Conservation (phyloP, 2,329 filamentous ascomycete species). For the Exophiala aquamarina region DNA sequence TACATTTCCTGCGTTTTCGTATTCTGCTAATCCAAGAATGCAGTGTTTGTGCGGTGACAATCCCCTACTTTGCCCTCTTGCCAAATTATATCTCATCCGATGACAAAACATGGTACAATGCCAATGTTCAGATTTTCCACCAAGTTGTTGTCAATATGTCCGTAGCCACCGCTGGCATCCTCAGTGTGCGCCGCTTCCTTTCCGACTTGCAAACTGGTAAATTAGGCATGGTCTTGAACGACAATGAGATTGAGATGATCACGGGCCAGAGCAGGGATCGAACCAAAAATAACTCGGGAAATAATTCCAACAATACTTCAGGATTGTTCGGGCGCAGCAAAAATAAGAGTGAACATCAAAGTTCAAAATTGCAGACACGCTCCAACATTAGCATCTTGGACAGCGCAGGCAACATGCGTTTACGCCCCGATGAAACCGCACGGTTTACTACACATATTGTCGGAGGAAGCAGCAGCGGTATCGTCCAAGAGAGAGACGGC, state of each 20-base stretch:
- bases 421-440: constrained; percentile 1
- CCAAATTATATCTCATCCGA: neutral
- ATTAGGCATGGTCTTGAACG: neutral
- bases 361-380: neutral
- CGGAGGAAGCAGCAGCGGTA: neutral
- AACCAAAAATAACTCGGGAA: neutral
- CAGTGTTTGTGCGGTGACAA: constrained; percentile 2
- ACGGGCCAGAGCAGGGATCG: no score
- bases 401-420: neutral
- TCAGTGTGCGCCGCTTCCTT: neutral
- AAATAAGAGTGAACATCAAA: neutral
- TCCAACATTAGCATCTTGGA: neutral
- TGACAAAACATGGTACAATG: constrained; percentile 4
- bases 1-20: neutral
- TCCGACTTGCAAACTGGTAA: constrained; percentile 1
- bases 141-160: constrained; percentile 3
- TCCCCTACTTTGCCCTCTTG: constrained; percentile 1
- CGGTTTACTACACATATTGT: constrained; percentile 3
- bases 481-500: neutral
- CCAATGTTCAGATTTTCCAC: constrained; percentile 3
- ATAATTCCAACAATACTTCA: neutral
- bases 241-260: constrained; percentile 5
- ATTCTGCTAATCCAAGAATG: neutral
- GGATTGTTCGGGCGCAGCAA: neutral
- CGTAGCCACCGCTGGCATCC: constrained; percentile 2